Base-by-base conservation (phyloP, 768 basidiomycete genomes). In the Coprinellus micaceus region DNA sequence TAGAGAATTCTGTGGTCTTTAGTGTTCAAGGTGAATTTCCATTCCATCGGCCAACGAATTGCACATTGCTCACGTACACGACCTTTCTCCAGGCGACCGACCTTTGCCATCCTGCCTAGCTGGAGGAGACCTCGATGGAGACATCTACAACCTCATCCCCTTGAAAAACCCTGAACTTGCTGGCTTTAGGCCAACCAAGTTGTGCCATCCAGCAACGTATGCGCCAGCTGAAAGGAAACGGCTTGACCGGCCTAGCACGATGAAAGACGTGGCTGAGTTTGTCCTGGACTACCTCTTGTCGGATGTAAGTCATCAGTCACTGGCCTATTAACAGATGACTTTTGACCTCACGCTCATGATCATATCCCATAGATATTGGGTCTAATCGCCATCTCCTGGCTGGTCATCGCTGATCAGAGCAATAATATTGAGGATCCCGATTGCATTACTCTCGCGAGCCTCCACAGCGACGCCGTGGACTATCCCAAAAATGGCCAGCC, bases 101-200 rank as follows among this genome's bases (percentile, higher is more conserved):
- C 84, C 88, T 0, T 62, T 88, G 13, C 80, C 85, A 0, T 82
- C 84, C 3, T 84, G 74, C 56, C 74, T 86, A 0, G 85, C 85
- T 2, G 87, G 87, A 1, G 87, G 86, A 0, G 88, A 89, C 63
- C 70, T 88, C 9, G 87, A 89, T 63, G 86, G 86, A 21, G 85
- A 86, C 55, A 66, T 73, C 11, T 86, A 82, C 57, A 83, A 82
- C 54, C 58, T 84, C 0, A 74, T 82, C 30, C 77, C 79, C 3
- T 63, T 82, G 45, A 60, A 69, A 4, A 58, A 68, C 19, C 64
- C 71, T n/a, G 76, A 78, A 12, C 45, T 54, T n/a, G 22, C 52
- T 13, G 66, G 67, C 36, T 76, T 81, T 49, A 36, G 13, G 11
- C 68, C 68, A 1, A 54, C 55, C 60, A 63, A 29, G 2, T 36